Evolutionary conservation across 2,329 filamentous ascomycete species (phyloP), one percentile per base, ranked within the genome.

Genomic region (Diplodia seriata): DNA sequence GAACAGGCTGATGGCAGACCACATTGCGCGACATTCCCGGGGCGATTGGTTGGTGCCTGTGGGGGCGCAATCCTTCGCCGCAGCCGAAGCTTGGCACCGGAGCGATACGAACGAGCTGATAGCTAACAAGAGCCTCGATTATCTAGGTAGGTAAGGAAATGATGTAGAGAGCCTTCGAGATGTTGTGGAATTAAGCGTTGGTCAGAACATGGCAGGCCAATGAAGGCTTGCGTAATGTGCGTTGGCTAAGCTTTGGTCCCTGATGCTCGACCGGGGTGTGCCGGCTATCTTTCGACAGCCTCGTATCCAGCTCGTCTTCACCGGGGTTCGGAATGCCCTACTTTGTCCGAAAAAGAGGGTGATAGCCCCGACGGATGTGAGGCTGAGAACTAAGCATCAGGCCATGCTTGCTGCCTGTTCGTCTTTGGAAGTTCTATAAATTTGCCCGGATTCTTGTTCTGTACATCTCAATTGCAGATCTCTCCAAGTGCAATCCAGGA

Each of bases 201-300:
- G 36, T 36, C 29, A 55, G 23, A 14, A 14, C n/a, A 15, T 6
- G 3, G 26, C 14, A 54, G 51, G 11, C 12, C 26, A 15, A 54
- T 15, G 51, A 54, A 54, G 40, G 18, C 26, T 54, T 33, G 51
- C 51, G 51, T 33, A 54, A 54, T 29, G 5, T 14, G 51, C 51
- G 18, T 18, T 54, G 51, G 23, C 9, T 18, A 54, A 33, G 51
- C 26, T 54, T 54, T 54, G 23, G 14, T 54, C 14, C 5, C 20
- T 3, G 14, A 31, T 8, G 14, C 51, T 31, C 51, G 51, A 11
- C 9, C 11, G 26, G 51, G 26, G 12, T 31, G 14, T 33, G 51
- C 51, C 12, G 51, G 20, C 12, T 3, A 29, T 54, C 26, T 18
- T 29, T 54, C 11, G 51, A n/a, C 6, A 18, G 2, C n/a, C 40